These are phyloP conservation scores for Trametes polyzona DNA, from an alignment of 1,284 basidiomycete genomes.

Conservation along the genomic window DNA sequence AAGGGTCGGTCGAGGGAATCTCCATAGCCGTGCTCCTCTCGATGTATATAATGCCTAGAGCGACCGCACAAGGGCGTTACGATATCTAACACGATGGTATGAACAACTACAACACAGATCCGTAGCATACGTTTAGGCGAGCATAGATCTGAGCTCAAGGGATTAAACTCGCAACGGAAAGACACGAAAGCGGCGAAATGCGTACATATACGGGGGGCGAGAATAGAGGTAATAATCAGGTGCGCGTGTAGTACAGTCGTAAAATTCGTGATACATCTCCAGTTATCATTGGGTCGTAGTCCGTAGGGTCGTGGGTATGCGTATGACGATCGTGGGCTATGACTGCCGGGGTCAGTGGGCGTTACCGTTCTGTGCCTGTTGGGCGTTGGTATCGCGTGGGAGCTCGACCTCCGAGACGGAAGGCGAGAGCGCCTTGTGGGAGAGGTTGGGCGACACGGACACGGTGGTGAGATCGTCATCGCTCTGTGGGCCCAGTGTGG, in stretches of 20 bases:
- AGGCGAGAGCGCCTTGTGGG: constrained; percentile 29
- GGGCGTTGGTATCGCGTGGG: constrained; percentile 18
- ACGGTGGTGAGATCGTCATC: constrained; percentile 36
- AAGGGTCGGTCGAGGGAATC: no score
- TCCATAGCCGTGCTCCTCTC: no score
- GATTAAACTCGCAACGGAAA: background rate
- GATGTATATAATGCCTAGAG: no score
- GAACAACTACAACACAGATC: background rate
- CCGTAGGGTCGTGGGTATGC: background rate
- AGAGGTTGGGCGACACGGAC: constrained; percentile 30
- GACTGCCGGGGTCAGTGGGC: background rate
- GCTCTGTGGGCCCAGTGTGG: constrained; percentile 40
- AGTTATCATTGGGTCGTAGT: background rate
- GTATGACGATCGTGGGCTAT: no score
- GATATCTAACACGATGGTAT: background rate
- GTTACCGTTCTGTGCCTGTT: constrained; percentile 13
- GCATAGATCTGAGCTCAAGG: constrained; percentile 1
- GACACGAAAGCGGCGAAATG: background rate
- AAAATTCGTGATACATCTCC: constrained; percentile 18
- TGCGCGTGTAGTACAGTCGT: constrained; percentile 15
- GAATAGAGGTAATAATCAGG: background rate
- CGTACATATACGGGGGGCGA: background rate
- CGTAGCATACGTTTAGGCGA: background rate
- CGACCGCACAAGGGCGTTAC: background rate
- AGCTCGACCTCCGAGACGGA: constrained; percentile 29